Conservation (phyloP, 257 asterid species). For the Jacaranda copaia region DNA sequence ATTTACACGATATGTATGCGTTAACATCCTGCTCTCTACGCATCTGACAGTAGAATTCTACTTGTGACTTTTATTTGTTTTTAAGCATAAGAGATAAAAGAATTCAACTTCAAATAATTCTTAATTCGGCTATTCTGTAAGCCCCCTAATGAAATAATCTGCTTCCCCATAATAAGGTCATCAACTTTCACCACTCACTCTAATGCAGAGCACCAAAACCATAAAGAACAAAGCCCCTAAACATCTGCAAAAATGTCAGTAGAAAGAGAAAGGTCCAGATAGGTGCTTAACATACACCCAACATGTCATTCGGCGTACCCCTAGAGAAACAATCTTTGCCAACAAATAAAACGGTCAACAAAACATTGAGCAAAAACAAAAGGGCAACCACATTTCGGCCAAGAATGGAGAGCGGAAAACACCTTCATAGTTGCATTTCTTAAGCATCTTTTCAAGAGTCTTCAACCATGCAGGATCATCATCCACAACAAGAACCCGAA, state of each 20-base stretch:
- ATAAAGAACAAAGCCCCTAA: neutral
- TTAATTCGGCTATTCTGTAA: neutral
- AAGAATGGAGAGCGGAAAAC: neutral
- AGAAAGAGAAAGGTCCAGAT: neutral
- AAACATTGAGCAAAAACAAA: neutral
- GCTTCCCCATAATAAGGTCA: neutral
- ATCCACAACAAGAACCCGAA: slow-evolving; percentile 80
- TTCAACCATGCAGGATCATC: slow-evolving; percentile 71
- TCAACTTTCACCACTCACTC: neutral
- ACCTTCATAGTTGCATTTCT: slow-evolving; percentile 78
- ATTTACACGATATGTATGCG: no score
- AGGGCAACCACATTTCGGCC: neutral
- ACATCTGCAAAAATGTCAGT: neutral
- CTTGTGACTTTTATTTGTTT: neutral
- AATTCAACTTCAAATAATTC: neutral
- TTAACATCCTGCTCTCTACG: no score
- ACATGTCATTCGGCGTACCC: neutral
- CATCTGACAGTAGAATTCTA: no score
- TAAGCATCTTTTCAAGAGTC: slow-evolving; percentile 78
- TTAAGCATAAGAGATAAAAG: neutral
- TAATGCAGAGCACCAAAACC: neutral
- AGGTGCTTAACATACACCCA: neutral
- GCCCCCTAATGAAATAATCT: neutral
- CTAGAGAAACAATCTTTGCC: neutral
- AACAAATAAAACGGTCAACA: neutral